A percentile compares a stretch with the other conserved stretches of the same genome.
Evolutionary conservation across 345 rosid species (phyloP).

Genomic region (Euphorbia lathyris): DNA sequence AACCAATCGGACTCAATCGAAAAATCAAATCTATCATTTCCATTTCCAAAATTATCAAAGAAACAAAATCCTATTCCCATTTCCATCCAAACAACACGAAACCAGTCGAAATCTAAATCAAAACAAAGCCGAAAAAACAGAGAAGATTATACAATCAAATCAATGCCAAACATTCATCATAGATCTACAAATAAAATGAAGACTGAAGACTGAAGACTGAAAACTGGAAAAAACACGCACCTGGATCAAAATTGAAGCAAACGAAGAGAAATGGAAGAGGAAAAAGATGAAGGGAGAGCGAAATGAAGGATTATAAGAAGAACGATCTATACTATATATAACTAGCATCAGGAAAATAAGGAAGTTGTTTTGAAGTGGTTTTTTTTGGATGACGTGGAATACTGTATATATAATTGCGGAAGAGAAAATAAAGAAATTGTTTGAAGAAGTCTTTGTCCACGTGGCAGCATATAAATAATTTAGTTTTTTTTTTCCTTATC

Average conservation of each 20-base stretch:
- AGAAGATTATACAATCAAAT: background rate
- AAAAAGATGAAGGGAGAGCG: background rate
- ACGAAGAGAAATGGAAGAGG: background rate
- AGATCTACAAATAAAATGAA: background rate
- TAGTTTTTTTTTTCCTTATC: too few species aligned
- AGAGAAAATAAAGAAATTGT: too few species aligned
- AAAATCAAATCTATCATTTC: background rate
- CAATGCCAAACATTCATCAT: background rate
- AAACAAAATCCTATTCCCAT: background rate
- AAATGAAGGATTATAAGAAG: background rate
- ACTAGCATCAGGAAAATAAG: too few species aligned
- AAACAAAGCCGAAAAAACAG: background rate
- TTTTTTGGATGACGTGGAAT: too few species aligned
- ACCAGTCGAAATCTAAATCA: background rate
- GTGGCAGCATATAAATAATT: too few species aligned
- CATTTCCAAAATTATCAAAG: background rate
- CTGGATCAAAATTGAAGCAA: background rate
- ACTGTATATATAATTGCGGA: too few species aligned
- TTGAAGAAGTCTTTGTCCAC: too few species aligned
- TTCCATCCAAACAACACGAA: background rate
- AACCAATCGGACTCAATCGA: background rate
- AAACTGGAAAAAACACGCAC: background rate
- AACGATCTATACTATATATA: too few species aligned
- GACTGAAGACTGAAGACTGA: background rate
- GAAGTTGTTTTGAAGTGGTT: too few species aligned